Percentiles rank a stretch among this genome's conserved stretches.
These are phyloP conservation scores for Alternaria infectoria DNA, from an alignment of 2,329 filamentous ascomycete species.

Conservation along the genomic window DNA sequence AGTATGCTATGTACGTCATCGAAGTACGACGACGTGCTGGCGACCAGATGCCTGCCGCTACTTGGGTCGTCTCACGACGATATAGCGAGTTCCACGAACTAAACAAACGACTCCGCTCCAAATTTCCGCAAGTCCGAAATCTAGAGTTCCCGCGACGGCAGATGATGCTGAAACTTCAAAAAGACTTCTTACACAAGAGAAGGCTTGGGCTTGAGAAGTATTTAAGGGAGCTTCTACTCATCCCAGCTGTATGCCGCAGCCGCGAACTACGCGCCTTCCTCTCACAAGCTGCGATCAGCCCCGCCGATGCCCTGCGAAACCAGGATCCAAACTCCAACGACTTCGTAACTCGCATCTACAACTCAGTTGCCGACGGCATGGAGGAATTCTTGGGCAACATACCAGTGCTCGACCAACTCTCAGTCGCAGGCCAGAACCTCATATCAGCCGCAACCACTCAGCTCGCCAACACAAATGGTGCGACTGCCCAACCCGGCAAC, in stretches of 20 bases:
- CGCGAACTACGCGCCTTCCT: constrained; percentile 90
- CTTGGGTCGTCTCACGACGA: constrained; percentile 88
- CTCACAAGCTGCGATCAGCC: constrained; percentile 81
- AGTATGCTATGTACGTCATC: constrained; percentile 91
- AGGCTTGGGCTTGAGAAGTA: constrained; percentile 85
- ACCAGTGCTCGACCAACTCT: constrained; percentile 91
- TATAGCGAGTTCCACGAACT: constrained; percentile 98
- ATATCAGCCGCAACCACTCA: constrained; percentile 73
- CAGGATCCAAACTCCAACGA: constrained; percentile 69
- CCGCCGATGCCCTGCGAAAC: constrained; percentile 65
- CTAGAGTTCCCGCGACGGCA: constrained; percentile 91
- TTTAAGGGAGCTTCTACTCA: constrained; percentile 74
- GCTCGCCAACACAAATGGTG: constrained; percentile 47
- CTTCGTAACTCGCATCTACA: constrained; percentile 93
- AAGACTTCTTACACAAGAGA: constrained; percentile 91
- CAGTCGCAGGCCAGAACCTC: constrained; percentile 88
- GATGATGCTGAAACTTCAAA: constrained; percentile 95
- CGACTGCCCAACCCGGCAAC: constrained; percentile 17
- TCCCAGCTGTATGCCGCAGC: constrained; percentile 93
- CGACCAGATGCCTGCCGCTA: constrained; percentile 95
- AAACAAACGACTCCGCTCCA: constrained; percentile 82
- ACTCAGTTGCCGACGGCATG: constrained; percentile 96
- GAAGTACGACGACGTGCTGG: constrained; percentile 90
- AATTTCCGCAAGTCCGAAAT: constrained; percentile 85
- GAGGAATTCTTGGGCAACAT: constrained; percentile 97